Conservation (phyloP, 768 basidiomycete species). For the Xanthoconium stramineum region DNA sequence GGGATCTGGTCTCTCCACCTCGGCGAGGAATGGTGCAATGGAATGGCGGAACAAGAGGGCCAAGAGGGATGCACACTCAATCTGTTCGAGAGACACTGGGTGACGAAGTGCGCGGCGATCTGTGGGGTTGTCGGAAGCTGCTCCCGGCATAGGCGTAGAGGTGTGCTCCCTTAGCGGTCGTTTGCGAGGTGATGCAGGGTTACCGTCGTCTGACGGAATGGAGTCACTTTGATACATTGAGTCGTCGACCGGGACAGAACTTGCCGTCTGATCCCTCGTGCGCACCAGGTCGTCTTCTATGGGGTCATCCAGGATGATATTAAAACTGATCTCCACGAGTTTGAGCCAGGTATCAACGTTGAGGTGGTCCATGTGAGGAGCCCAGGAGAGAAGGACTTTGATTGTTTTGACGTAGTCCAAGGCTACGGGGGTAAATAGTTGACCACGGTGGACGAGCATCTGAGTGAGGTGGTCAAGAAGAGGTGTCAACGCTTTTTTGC, state of each 20-base stretch:
- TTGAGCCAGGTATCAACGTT: slow-evolving; percentile 62
- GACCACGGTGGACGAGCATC: slow-evolving; percentile 50
- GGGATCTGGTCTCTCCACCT: slow-evolving; percentile 28
- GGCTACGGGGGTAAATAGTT: slow-evolving; percentile 61
- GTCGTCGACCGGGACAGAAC: slow-evolving; percentile 11
- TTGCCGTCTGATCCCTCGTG: slow-evolving; percentile 22
- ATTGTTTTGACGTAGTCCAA: slow-evolving; percentile 82
- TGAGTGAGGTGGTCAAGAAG: slow-evolving; percentile 65
- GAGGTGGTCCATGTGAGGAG: slow-evolving; percentile 78
- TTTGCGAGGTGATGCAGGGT: slow-evolving; percentile 34
- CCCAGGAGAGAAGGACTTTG: slow-evolving; percentile 56
- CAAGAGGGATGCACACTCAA: slow-evolving; percentile 69
- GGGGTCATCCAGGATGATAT: slow-evolving; percentile 65
- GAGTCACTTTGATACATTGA: slow-evolving; percentile 36
- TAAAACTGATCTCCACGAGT: slow-evolving; percentile 71
- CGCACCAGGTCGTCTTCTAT: slow-evolving; percentile 33
- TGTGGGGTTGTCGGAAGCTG: slow-evolving; percentile 16
- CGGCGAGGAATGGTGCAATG: slow-evolving; percentile 53
- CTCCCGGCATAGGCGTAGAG: slow-evolving; percentile 19
- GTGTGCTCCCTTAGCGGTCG: slow-evolving; percentile 22
- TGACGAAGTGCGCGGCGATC: slow-evolving; percentile 24
- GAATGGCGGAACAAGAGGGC: slow-evolving; percentile 56
- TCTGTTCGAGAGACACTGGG: slow-evolving; percentile 53
- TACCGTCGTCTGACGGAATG: slow-evolving; percentile 28
- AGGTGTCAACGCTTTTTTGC: slow-evolving; percentile 49